Percentiles rank a stretch among this genome's conserved stretches.
These are phyloP conservation scores for Nicotiana noctiflora DNA, from an alignment of 257 asterid genomes.

Conservation along the genomic window DNA sequence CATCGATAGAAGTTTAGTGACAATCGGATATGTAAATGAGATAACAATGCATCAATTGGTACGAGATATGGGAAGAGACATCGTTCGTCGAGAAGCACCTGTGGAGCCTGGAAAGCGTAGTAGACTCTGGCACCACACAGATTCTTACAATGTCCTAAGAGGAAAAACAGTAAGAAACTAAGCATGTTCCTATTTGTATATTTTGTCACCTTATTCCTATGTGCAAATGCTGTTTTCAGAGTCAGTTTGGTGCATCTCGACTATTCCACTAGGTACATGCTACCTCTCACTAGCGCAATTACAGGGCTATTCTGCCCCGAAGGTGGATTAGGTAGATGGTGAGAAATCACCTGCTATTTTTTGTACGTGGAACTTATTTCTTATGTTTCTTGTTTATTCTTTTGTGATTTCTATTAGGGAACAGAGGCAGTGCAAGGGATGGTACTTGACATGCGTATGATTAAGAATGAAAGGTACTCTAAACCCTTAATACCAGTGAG, in stretches of 20 bases:
- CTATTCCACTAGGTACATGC: not conserved
- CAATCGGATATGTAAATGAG: not conserved
- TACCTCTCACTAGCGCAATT: not conserved
- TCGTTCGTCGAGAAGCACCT: slow-evolving; percentile 11
- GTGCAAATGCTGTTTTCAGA: too few relatives aligned
- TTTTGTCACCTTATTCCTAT: not conserved
- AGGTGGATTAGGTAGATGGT: not conserved
- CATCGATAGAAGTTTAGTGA: slow-evolving; percentile 1
- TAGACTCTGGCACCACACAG: not conserved
- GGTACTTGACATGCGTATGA: slow-evolving; percentile 11
- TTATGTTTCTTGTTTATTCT: not conserved
- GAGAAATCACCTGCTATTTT: not conserved
- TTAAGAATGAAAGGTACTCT: not conserved
- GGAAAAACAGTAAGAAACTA: not conserved
- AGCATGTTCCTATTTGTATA: not conserved
- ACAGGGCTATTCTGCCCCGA: too few relatives aligned
- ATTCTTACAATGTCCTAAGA: not conserved
- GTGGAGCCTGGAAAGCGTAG: slow-evolving; percentile 13
- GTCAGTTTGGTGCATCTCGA: not conserved
- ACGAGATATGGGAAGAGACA: slow-evolving; percentile 18
- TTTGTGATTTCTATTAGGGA: slow-evolving; percentile 3
- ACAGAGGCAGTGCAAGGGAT: slow-evolving; percentile 12
- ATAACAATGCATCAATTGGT: not conserved
- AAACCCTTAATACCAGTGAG: not conserved
- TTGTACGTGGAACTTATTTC: not conserved